Evolutionary conservation across 768 basidiomycete species (phyloP).

Genomic region (Pulveroboletus sp.): DNA sequence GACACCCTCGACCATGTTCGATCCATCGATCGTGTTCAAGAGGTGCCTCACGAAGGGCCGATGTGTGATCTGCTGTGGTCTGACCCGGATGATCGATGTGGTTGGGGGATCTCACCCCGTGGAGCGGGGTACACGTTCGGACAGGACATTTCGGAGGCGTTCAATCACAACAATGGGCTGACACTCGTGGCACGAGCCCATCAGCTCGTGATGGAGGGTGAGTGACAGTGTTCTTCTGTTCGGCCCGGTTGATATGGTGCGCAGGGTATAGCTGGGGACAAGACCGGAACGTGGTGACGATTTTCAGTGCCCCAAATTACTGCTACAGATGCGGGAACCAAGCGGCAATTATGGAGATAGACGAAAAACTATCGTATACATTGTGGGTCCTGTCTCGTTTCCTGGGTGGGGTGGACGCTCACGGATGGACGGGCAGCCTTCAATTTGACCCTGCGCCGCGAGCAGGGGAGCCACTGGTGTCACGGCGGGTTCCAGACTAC

Average conservation of each 20-base stretch:
- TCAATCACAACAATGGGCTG: constrained; percentile 98
- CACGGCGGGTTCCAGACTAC: constrained; percentile 90
- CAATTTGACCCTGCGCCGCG: constrained; percentile 99
- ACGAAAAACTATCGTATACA: constrained; percentile 94
- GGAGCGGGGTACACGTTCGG: constrained; percentile 99
- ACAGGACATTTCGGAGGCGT: constrained; percentile 97
- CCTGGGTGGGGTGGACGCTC: constrained; percentile 1
- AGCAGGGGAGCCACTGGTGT: constrained; percentile 97
- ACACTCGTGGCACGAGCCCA: constrained; percentile 93
- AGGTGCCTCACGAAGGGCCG: constrained; percentile 98
- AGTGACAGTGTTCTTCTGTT: constrained; percentile 17
- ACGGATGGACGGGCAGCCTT: constrained; percentile 57
- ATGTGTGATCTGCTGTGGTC: constrained; percentile 99
- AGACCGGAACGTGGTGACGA: constrained; percentile 98
- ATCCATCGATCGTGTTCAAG: constrained; percentile 97
- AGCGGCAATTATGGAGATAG: constrained; percentile 99
- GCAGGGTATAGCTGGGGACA: constrained; percentile 95
- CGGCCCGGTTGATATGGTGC: constrained; percentile 4
- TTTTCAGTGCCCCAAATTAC: constrained; percentile 99
- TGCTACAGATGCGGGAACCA: constrained; percentile 99
- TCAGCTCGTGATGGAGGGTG: constrained; percentile 96
- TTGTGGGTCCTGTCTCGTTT: constrained; percentile 53
- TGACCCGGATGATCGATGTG: constrained; percentile 98
- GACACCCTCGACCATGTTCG: constrained; percentile 99
- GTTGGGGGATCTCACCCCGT: constrained; percentile 98